Conservation (phyloP, 2,329 filamentous ascomycete genomes). For the Orbilia ellipsospora region DNA sequence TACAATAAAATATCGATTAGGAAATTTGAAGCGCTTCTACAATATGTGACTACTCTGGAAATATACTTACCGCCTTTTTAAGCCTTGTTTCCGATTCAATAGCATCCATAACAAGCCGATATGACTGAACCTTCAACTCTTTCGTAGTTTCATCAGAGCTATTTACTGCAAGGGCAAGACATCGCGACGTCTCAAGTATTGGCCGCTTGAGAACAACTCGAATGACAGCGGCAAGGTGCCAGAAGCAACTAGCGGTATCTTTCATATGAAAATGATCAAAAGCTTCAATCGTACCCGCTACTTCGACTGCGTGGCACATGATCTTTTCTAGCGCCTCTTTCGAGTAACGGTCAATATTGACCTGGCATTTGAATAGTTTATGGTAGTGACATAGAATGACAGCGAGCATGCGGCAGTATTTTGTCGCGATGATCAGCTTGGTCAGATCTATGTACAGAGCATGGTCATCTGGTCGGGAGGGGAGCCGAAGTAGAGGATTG, state of each 20-base stretch:
- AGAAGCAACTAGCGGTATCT: not conserved
- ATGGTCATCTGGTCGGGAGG: not conserved
- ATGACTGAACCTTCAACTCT: not conserved
- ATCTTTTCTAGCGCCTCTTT: not conserved
- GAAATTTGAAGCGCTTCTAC: not conserved
- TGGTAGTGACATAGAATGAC: not conserved
- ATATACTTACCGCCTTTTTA: slow-evolving; percentile 2
- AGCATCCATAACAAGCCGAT: not conserved
- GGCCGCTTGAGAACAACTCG: not conserved
- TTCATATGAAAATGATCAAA: not conserved
- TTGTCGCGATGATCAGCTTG: not conserved
- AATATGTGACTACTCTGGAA: not conserved
- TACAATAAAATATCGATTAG: slow-evolving; percentile 1
- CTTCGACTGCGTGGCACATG: not conserved
- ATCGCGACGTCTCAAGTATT: not conserved
- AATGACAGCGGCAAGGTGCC: not conserved
- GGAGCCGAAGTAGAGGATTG: slow-evolving; percentile 6
- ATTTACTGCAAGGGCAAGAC: not conserved
- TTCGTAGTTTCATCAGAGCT: not conserved
- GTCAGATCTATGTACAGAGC: not conserved
- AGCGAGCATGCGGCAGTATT: not conserved
- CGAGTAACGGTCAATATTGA: not conserved
- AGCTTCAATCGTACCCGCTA: not conserved
- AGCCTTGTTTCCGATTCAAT: not conserved
- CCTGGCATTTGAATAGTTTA: not conserved